Conservation (phyloP, 1,284 basidiomycete species). For the Trichosporon coremiiforme region DNA sequence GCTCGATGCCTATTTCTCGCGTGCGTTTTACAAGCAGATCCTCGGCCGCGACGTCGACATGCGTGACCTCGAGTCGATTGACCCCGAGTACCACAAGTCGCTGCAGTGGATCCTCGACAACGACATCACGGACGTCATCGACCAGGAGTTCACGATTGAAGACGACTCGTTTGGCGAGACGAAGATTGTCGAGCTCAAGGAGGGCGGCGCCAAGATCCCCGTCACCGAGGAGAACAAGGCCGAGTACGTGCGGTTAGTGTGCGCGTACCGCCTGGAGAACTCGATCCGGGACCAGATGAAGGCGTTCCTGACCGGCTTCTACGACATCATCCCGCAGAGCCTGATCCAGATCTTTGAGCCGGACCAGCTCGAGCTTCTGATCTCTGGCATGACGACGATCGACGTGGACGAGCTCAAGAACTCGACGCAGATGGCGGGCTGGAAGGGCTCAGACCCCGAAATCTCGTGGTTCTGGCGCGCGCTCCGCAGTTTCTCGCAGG, state of each 20-base stretch:
- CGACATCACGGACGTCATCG: slow-evolving; percentile 55
- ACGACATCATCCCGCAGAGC: slow-evolving; percentile 64
- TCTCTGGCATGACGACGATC: slow-evolving; percentile 97
- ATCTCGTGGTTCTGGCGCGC: slow-evolving; percentile 99
- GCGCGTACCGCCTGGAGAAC: slow-evolving; percentile 82
- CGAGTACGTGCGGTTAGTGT: slow-evolving; percentile 86
- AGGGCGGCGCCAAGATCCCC: slow-evolving; percentile 73
- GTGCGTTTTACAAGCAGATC: slow-evolving; percentile 90
- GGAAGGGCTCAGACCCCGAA: slow-evolving; percentile 72
- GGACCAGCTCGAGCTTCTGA: slow-evolving; percentile 95
- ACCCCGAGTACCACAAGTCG: slow-evolving; percentile 72
- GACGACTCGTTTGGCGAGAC: slow-evolving; percentile 78
- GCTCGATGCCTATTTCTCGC: slow-evolving; percentile 96
- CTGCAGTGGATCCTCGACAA: slow-evolving; percentile 58
- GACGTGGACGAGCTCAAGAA: slow-evolving; percentile 98
- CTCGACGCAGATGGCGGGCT: slow-evolving; percentile 60
- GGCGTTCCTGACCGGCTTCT: slow-evolving; percentile 85
- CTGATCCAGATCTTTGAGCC: slow-evolving; percentile 78
- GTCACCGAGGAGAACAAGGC: slow-evolving; percentile 95
- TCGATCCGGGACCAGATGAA: slow-evolving; percentile 98
- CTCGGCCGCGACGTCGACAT: slow-evolving; percentile 90
- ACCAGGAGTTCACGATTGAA: slow-evolving; percentile 58
- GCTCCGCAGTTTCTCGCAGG: slow-evolving; percentile 93
- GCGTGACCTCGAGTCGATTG: slow-evolving; percentile 91
- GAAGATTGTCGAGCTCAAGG: slow-evolving; percentile 81